Conservation (phyloP, 169 alveolate genomes). For the Plasmodium coatneyi region DNA sequence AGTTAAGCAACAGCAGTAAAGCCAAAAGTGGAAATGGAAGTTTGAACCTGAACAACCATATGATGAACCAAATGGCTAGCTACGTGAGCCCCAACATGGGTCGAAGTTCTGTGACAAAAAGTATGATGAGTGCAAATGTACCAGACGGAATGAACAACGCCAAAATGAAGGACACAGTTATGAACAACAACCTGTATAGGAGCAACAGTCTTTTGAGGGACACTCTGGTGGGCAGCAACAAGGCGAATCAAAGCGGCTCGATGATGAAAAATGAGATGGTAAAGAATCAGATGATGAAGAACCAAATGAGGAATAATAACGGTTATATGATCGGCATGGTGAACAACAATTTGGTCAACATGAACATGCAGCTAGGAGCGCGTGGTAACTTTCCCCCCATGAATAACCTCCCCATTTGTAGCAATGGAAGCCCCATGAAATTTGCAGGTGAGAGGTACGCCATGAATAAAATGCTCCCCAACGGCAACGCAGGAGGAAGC, state of each 20-base stretch:
- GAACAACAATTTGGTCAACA: neutral
- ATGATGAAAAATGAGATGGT: neutral
- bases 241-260: neutral
- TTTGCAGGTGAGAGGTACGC: neutral
- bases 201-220: conserved; percentile 15
- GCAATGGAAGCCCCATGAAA: neutral
- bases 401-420: neutral
- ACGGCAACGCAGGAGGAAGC: neutral
- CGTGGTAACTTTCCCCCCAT: neutral
- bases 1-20: neutral
- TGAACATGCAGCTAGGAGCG: neutral
- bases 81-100: conserved; percentile 1
- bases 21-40: neutral
- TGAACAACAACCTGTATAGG: conserved; percentile 22
- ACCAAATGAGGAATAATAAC: conserved; percentile 9
- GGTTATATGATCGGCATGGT: neutral
- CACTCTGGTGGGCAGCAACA: neutral
- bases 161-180: conserved; percentile 3
- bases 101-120: conserved; percentile 1
- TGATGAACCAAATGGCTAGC: conserved; percentile 21
- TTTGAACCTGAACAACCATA: conserved; percentile 2
- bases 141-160: neutral
- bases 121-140: conserved; percentile 3
- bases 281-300: neutral
- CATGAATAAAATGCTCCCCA: neutral